phyloP scores from a whole-genome alignment of 495 filamentous ascomycete species.

The Penicillium desertorum region DNA sequence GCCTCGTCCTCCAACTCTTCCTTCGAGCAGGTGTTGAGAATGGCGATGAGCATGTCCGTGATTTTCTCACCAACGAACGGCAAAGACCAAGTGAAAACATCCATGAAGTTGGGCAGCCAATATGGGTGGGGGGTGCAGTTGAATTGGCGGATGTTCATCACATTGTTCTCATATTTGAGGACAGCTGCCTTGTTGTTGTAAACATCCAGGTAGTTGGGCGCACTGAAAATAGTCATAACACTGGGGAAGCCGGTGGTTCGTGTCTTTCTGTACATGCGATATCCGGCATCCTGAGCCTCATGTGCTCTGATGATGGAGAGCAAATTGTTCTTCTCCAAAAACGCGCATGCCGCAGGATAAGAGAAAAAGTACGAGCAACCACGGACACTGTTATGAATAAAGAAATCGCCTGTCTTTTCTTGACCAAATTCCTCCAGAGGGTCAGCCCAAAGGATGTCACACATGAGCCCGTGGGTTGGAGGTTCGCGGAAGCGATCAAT shows the following conservation, averaged over 20 bases:
- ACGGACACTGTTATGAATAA: slow-evolving; percentile 96
- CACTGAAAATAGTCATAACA: slow-evolving; percentile 99
- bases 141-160: slow-evolving; percentile 99
- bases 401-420: slow-evolving; percentile 96
- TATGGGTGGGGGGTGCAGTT: slow-evolving; percentile 99
- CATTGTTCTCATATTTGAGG: slow-evolving; percentile 98
- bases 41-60: slow-evolving; percentile 98
- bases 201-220: slow-evolving; percentile 98
- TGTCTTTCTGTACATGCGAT: slow-evolving; percentile 98
- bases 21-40: slow-evolving; percentile 96
- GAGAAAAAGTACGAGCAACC: slow-evolving; percentile 99
- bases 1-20: slow-evolving; percentile 91
- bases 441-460: slow-evolving; percentile 98
- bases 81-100: slow-evolving; percentile 98
- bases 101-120: slow-evolving; percentile 99
- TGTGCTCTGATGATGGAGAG: slow-evolving; percentile 98
- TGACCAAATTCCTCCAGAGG: slow-evolving; percentile 99
- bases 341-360: slow-evolving; percentile 95
- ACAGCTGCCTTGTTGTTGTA: slow-evolving; percentile 99
- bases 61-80: slow-evolving; percentile 99
- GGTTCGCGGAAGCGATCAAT: slow-evolving; percentile 98
- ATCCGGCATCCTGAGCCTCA: slow-evolving; percentile 97
- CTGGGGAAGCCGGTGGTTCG: slow-evolving; percentile 96
- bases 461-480: slow-evolving; percentile 97
- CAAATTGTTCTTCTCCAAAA: slow-evolving; percentile 97